These are phyloP conservation scores for Kokia cookei DNA, from an alignment of 441 rosid species.

Conservation along the genomic window DNA sequence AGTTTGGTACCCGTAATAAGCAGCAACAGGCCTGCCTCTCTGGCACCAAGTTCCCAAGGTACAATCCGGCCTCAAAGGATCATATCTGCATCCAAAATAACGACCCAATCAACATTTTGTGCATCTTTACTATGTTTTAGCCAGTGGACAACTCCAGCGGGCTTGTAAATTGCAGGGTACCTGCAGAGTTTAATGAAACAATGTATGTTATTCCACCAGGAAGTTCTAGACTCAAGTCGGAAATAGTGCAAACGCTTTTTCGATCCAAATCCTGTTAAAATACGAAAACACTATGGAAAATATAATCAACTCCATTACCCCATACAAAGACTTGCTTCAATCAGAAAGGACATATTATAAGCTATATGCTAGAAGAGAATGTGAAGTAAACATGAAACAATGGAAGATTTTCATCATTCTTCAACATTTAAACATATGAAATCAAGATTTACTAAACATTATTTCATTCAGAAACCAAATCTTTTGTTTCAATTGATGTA, in stretches of 20 bases:
- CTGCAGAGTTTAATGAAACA: slow-evolving; percentile 22
- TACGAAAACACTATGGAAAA: background rate
- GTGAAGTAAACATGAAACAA: background rate
- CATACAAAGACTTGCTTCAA: background rate
- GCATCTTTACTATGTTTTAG: slow-evolving; percentile 90
- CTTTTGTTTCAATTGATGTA: background rate
- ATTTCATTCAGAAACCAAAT: background rate
- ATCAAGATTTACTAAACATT: background rate
- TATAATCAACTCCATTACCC: background rate
- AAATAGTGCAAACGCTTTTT: background rate
- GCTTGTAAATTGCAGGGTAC: slow-evolving; percentile 98
- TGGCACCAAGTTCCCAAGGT: slow-evolving; percentile 96
- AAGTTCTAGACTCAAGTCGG: background rate
- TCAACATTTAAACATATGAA: background rate
- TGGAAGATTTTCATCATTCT: background rate
- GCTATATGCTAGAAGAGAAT: background rate
- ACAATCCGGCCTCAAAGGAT: slow-evolving; percentile 86
- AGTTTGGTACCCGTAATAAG: slow-evolving; percentile 68
- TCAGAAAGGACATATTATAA: background rate
- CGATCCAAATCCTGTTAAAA: background rate
- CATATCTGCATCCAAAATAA: slow-evolving; percentile 97
- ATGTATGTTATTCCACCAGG: background rate
- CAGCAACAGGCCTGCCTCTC: slow-evolving; percentile 83
- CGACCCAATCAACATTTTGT: slow-evolving; percentile 88
- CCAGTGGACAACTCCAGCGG: slow-evolving; percentile 94